Base-by-base conservation (phyloP, 2,329 filamentous ascomycete genomes). In the Colletotrichum tropicale region DNA sequence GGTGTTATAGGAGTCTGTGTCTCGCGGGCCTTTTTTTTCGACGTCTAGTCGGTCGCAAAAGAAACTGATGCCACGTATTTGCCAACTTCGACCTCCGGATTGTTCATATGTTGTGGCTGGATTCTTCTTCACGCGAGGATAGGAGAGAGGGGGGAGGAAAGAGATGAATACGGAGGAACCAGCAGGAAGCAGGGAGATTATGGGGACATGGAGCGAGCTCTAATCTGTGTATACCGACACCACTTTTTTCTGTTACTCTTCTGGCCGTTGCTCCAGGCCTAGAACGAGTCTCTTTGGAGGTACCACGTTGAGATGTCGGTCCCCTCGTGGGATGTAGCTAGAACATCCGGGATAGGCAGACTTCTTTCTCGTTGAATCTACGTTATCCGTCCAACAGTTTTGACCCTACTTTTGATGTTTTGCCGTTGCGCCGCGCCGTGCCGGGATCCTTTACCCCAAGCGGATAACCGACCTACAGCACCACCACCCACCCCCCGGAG, bases 141-240 rank as follows among this genome's bases (percentile, higher is more conserved):
- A 32, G 66, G 71, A 21, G 15, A 38, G 61, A 71, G 21, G 30
- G 36, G 15, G 24, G 30, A 48, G 43, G n/a, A 38, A 24, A n/a
- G 30, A 26, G 55, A 34, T 32, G 55, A 58, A 58, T 18, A 48
- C 18, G 34, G 26, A 61, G 30, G 66, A 48, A 61, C 26, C 28
- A 36, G 30, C n/a, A 69, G 16, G 34, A 38, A 56, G 66, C 48
- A 9, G n/a, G 56, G 52, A 43, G 43, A 62, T 24, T 36, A 58
- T 24, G 72, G 72, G 24, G 66, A 67, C 26, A 36, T 62, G 72
- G 67, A 67, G 62, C 38, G 62, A 67, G 73, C 73, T 64, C 70
- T 75, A 75, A 75, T 72, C 73, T 75, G 73, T 75, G 73, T 75
- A 72, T 72, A 75, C 62, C 69, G 68, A 70, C 66, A 70, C 52